Evolutionary conservation across 768 basidiomycete species (phyloP).

Genomic region (Boletellus emodensis): DNA sequence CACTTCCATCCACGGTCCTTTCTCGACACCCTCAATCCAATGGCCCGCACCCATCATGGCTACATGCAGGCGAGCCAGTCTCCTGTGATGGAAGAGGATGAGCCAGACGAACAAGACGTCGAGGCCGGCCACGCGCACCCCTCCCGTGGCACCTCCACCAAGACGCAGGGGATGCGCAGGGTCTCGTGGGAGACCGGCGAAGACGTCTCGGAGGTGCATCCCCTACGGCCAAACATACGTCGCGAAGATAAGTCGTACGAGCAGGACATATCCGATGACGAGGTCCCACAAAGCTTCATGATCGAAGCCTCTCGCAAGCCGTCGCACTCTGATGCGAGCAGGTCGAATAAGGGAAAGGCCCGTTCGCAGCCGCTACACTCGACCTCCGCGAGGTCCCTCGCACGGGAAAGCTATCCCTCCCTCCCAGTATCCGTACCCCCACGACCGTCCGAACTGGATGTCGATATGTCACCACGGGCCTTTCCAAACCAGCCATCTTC

Average conservation of each 20-base stretch:
- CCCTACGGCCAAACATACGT: constrained; percentile 69
- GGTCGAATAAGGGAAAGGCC: constrained; percentile 34
- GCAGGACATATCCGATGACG: constrained; percentile 70
- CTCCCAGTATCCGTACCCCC: constrained; percentile 51
- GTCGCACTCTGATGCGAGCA: constrained; percentile 25
- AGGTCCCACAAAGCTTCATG: constrained; percentile 83
- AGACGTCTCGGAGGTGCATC: constrained; percentile 51
- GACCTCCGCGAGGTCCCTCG: constrained; percentile 36
- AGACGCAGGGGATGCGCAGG: constrained; percentile 45
- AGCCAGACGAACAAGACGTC: constrained; percentile 47
- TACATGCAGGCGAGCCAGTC: constrained; percentile 74
- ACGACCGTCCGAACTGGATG: constrained; percentile 60
- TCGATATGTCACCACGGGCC: constrained; percentile 29
- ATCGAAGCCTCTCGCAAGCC: constrained; percentile 61
- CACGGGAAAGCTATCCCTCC: constrained; percentile 36
- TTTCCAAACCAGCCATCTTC: constrained; percentile 20
- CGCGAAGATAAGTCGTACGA: constrained; percentile 57
- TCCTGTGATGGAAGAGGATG: constrained; percentile 68
- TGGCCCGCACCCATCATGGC: constrained; percentile 68
- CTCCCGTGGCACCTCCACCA: constrained; percentile 29
- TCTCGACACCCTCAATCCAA: constrained; percentile 78
- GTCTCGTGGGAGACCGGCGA: constrained; percentile 57
- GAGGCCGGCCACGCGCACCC: constrained; percentile 53
- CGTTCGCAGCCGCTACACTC: constrained; percentile 55
- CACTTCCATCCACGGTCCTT: constrained; percentile 50